Conservation (phyloP, 495 filamentous ascomycete genomes). For the Durotheca rogersii region DNA sequence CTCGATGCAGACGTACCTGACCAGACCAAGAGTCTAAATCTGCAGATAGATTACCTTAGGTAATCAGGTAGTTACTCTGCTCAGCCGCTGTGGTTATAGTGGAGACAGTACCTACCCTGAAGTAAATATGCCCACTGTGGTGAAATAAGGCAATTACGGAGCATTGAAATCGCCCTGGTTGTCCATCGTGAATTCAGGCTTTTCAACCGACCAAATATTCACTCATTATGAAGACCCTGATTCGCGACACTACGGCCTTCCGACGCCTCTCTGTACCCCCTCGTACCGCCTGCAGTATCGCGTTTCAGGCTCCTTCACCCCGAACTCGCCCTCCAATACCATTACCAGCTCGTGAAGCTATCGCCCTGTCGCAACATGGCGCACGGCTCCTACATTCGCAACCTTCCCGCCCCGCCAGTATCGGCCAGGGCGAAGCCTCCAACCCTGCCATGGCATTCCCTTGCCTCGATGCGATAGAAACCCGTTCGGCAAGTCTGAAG, state of each 20-base stretch:
- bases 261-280: conserved; percentile 24
- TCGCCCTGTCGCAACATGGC: conserved; percentile 16
- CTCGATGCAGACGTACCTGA: no score
- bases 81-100: no score
- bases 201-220: neutral
- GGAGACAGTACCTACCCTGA: no score
- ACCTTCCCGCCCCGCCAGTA: conserved; percentile 28
- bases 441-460: conserved; percentile 95
- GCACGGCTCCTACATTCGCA: conserved; percentile 36
- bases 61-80: no score
- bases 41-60: no score
- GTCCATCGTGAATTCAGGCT: conserved; percentile 2
- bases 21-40: no score
- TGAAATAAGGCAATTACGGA: no score
- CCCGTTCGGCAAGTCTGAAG: conserved; percentile 74
- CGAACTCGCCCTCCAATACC: conserved; percentile 20
- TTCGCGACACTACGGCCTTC: conserved; percentile 12
- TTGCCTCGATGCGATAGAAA: conserved; percentile 89
- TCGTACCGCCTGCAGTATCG: conserved; percentile 5
- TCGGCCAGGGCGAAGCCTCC: conserved; percentile 50
- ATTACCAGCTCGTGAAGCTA: neutral
- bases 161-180: neutral
- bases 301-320: conserved; percentile 2
- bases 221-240: conserved; percentile 19
- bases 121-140: no score